Conservation (phyloP, 495 filamentous ascomycete genomes). For the Aspergillus kassunensis region DNA sequence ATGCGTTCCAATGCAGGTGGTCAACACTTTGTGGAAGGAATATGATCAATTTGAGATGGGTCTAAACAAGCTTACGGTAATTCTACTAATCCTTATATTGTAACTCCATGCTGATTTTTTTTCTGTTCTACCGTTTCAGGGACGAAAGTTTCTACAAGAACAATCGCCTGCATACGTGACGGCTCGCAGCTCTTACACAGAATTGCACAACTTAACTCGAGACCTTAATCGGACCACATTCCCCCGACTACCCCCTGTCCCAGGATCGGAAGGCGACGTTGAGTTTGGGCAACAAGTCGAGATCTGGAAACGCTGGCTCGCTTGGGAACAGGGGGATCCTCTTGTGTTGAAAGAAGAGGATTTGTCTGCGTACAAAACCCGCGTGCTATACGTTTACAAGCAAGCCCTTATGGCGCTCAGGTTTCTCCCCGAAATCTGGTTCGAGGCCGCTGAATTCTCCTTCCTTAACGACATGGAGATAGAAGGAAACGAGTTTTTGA, state of each 20-base stretch:
- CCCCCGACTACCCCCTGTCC: slow-evolving; percentile 74
- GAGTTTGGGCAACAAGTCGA: slow-evolving; percentile 85
- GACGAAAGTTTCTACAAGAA: slow-evolving; percentile 88
- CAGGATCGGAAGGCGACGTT: slow-evolving; percentile 79
- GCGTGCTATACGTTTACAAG: slow-evolving; percentile 86
- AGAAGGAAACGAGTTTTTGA: slow-evolving; percentile 73
- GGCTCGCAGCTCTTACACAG: slow-evolving; percentile 77
- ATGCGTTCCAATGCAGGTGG: slow-evolving; percentile 71
- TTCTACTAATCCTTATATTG: slow-evolving; percentile 11
- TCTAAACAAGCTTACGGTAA: slow-evolving; percentile 81
- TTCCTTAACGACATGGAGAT: slow-evolving; percentile 67
- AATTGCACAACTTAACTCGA: slow-evolving; percentile 78
- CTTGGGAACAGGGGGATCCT: slow-evolving; percentile 91
- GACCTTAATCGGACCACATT: slow-evolving; percentile 73
- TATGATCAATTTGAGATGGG: slow-evolving; percentile 94
- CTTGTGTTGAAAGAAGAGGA: slow-evolving; percentile 81
- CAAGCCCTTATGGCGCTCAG: slow-evolving; percentile 90
- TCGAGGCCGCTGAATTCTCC: slow-evolving; percentile 90
- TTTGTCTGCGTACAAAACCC: slow-evolving; percentile 60
- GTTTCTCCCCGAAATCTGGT: slow-evolving; percentile 95
- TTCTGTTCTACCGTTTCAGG: slow-evolving; percentile 41
- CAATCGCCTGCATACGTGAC: slow-evolving; percentile 90
- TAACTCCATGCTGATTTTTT: neutral
- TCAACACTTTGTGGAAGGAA: slow-evolving; percentile 89
- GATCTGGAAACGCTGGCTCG: slow-evolving; percentile 89